phyloP scores from a whole-genome alignment of 2,329 filamentous ascomycete genomes.

The Botrytis pseudocinerea region DNA sequence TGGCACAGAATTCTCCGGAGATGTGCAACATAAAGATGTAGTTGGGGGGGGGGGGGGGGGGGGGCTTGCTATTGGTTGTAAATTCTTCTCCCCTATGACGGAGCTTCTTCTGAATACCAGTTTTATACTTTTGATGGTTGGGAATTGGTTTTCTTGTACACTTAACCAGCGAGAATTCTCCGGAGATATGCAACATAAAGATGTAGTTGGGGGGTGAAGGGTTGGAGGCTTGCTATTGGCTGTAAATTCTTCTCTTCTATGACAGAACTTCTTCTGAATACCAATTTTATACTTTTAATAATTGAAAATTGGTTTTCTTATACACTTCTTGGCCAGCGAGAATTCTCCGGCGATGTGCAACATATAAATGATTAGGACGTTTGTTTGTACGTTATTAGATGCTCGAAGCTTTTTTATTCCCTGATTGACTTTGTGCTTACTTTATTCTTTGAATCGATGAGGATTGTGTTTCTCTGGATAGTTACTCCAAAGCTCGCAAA shows the following conservation, averaged over 20 bases:
- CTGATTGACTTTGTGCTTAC: neutral
- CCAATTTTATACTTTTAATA: neutral
- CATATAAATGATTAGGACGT: neutral
- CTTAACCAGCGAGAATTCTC: neutral
- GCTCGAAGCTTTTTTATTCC: fast-evolving
- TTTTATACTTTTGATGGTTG: neutral
- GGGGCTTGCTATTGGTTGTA: too few relatives aligned
- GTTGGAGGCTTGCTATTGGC: too few relatives aligned
- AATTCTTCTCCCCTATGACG: too few relatives aligned
- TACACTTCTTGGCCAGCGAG: neutral
- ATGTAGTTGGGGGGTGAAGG: too few relatives aligned
- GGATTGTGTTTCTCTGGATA: fast-evolving
- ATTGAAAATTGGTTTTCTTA: neutral
- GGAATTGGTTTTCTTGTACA: too few relatives aligned
- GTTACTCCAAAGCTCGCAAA: neutral
- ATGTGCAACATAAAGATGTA: neutral
- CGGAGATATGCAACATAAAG: neutral
- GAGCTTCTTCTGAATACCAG: too few relatives aligned
- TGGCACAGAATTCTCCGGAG: neutral
- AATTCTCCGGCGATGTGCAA: neutral
- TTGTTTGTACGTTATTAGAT: neutral
- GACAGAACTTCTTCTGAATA: too few relatives aligned
- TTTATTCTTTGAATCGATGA: neutral
- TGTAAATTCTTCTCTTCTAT: too few relatives aligned
- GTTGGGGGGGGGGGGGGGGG: too few relatives aligned